These are phyloP conservation scores for Chenopodium berlandieri DNA, from an alignment of 148 eudicot species.

Conservation along the genomic window DNA sequence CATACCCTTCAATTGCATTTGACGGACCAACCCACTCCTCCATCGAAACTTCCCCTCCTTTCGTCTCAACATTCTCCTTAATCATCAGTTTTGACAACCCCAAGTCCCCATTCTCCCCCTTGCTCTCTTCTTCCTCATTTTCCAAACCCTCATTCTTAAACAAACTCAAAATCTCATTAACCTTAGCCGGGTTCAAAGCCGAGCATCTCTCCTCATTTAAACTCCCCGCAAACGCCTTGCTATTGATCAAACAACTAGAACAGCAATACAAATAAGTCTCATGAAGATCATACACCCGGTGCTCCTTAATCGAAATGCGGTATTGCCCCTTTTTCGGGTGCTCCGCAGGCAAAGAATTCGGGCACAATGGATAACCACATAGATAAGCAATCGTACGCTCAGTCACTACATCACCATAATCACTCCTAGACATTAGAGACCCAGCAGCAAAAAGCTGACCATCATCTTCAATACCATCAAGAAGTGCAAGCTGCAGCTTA, in stretches of 20 bases:
- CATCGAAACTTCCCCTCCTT: slow-evolving; percentile 54
- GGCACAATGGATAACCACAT: slow-evolving; percentile 90
- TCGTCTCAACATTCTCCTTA: slow-evolving; percentile 52
- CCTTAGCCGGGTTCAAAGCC: slow-evolving; percentile 41
- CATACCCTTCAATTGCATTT: slow-evolving; percentile 92
- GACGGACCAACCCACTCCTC: slow-evolving; percentile 87
- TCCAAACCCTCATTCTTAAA: slow-evolving; percentile 45
- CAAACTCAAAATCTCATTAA: slow-evolving; percentile 50
- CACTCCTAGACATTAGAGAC: slow-evolving; percentile 55
- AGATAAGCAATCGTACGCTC: slow-evolving; percentile 63
- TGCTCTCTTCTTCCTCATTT: slow-evolving; percentile 35
- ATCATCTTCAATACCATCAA: slow-evolving; percentile 63
- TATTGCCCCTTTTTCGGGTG: slow-evolving; percentile 64
- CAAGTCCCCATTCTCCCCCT: slow-evolving; percentile 41
- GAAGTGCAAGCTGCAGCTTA: slow-evolving; percentile 65
- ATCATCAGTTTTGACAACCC: slow-evolving; percentile 57
- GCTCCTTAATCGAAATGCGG: slow-evolving; percentile 81
- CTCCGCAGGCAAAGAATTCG: slow-evolving; percentile 55
- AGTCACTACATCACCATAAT: slow-evolving; percentile 77
- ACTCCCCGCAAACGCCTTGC: slow-evolving; percentile 63
- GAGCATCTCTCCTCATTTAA: slow-evolving; percentile 63
- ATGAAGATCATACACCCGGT: slow-evolving; percentile 83
- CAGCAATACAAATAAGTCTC: slow-evolving; percentile 83
- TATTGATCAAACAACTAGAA: slow-evolving; percentile 61
- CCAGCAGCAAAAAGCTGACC: slow-evolving; percentile 67